Base-by-base conservation (phyloP, 768 basidiomycete species). In the Peribolospora kevripleyi region DNA sequence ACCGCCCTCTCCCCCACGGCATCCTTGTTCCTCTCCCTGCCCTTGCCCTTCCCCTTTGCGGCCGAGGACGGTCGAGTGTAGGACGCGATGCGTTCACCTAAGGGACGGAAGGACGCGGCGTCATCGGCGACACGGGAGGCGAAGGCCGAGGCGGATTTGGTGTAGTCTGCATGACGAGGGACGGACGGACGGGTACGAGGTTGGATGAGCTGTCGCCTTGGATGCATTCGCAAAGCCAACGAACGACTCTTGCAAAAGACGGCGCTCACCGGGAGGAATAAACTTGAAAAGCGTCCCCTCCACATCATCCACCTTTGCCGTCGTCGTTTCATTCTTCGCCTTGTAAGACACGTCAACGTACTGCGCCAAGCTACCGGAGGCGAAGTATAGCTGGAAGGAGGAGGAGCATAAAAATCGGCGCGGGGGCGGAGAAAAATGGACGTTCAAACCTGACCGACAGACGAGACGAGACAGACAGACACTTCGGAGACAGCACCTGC, bases 281-380 rank as follows among this genome's bases (percentile, higher is more conserved):
- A 80, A 84, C 46, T 78, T 73, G 55, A 74, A 74, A 41, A 98
- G 68, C 7, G 72, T 80, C 14, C 77, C 78, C 60, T 86, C 82
- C 40, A 86, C 79, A 64, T 97, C 86, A 65, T 95, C 88, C 8
- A 88, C 77, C 0, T 83, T 80, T 4, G 67, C 57, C 72, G 77
- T 41, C 73, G 73, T 37, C 72, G 70, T 49, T 67, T 74, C 58
- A 43, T 93, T 73, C 61, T 79, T 81, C 53, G 75, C 74, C 5
- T 79, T 71, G 63, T 80, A 80, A 37, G 67, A 72, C 51, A 93
- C 72, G 11, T 74, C 70, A 42, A 98, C 75, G 64, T 77, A 85
- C 63, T 82, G 81, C 6, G 69, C 70, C 50, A 98, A 72, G 3
- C 84, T 86, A 2, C 88, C 88, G 1, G 90, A 93, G 1, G 91